Percentiles rank a stretch among this genome's conserved stretches.
These are phyloP conservation scores for Alternaria sp. DNA, from an alignment of 2,329 filamentous ascomycete genomes.

Conservation along the genomic window DNA sequence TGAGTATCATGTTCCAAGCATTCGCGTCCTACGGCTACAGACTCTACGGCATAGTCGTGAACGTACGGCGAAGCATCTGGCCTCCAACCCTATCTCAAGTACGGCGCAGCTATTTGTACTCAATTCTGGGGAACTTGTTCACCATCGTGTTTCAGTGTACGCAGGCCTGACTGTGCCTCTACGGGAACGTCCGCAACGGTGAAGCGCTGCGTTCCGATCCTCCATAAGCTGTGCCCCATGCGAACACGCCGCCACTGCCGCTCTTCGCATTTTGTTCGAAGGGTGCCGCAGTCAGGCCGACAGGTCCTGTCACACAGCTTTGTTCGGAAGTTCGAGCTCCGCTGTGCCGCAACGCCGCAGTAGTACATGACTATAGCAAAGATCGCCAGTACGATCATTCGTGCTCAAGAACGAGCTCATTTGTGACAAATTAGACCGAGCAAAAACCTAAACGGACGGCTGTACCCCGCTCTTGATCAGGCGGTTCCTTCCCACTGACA, in stretches of 20 bases:
- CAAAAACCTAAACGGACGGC: neutral
- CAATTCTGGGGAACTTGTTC: neutral
- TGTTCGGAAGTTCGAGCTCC: neutral
- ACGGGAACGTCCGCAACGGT: constrained; percentile 13
- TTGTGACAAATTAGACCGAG: neutral
- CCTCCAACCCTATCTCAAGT: neutral
- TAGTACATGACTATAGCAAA: neutral
- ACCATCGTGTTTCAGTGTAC: neutral
- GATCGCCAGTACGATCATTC: neutral
- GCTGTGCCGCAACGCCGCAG: constrained; percentile 3
- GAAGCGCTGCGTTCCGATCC: constrained; percentile 6
- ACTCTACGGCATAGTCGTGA: neutral
- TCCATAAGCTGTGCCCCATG: constrained; percentile 13
- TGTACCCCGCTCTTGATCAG: neutral
- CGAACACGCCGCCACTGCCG: constrained; percentile 9
- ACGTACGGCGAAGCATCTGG: neutral
- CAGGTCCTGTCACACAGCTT: neutral
- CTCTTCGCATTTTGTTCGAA: neutral
- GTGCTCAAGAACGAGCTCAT: neutral
- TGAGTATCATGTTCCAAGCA: neutral
- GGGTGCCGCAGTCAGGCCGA: neutral
- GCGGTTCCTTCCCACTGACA: neutral
- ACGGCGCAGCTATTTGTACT: neutral
- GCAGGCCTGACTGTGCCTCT: neutral
- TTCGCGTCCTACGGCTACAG: neutral